Percentiles rank a stretch among this genome's conserved stretches.
These are phyloP conservation scores for Penicillium tannophilum DNA, from an alignment of 495 filamentous ascomycete genomes.

Conservation along the genomic window DNA sequence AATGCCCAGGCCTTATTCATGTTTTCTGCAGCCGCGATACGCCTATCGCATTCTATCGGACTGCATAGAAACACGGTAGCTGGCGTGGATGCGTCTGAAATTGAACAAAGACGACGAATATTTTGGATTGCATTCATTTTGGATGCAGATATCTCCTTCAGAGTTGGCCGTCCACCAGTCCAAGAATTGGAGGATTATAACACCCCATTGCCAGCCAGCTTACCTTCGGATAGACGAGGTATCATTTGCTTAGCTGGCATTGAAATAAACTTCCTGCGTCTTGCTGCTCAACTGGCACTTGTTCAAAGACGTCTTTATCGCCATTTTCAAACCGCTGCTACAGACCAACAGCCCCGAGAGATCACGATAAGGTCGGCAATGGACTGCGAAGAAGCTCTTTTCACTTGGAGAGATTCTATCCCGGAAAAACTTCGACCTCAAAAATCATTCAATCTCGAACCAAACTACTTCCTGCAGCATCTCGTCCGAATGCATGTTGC, in stretches of 20 bases:
- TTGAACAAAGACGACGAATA: constrained; percentile 22
- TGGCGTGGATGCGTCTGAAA: constrained; percentile 13
- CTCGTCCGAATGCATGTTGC: constrained; percentile 21
- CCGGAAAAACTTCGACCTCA: constrained; percentile 5
- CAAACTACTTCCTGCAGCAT: constrained; percentile 10
- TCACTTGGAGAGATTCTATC: constrained; percentile 16
- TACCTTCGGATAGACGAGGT: constrained; percentile 19
- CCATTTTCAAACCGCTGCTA: constrained; percentile 13
- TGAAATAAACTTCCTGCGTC: constrained; percentile 18
- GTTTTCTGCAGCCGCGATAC: constrained; percentile 22
- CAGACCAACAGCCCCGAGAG: constrained; percentile 4
- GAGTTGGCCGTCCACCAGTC: constrained; percentile 17
- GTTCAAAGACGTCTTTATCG: constrained; percentile 21
- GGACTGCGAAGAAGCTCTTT: constrained; percentile 15
- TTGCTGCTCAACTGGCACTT: constrained; percentile 17
- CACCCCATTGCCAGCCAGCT: constrained; percentile 12
- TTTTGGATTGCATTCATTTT: constrained; percentile 31
- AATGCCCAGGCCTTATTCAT: constrained; percentile 28
- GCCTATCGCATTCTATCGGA: constrained; percentile 26
- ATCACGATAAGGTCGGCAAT: constrained; percentile 9
- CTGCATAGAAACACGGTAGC: constrained; percentile 17
- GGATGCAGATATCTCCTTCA: constrained; percentile 25
- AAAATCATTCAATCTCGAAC: constrained; percentile 1
- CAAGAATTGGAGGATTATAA: constrained; percentile 23
- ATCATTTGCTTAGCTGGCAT: constrained; percentile 9